These are phyloP conservation scores for Arabis alpina DNA, from an alignment of 345 rosid genomes.

Conservation along the genomic window DNA sequence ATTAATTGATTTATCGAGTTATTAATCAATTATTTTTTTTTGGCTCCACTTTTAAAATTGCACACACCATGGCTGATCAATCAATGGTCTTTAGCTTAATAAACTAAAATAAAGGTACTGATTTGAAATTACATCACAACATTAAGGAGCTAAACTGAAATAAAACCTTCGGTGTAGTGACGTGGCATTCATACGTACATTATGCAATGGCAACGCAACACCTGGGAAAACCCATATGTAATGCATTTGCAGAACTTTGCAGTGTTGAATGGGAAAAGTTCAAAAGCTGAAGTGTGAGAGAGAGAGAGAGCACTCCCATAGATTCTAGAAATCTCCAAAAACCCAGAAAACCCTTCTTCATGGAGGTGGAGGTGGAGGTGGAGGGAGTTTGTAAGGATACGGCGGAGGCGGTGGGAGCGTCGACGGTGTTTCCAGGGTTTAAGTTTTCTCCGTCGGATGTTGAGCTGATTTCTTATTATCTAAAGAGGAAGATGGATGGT, in stretches of 20 bases:
- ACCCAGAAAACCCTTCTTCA: background rate
- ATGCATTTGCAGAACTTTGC: background rate
- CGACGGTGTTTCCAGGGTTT: slow-evolving; percentile 80
- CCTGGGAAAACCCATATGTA: slow-evolving; percentile 11
- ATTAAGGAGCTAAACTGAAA: slow-evolving; percentile 9
- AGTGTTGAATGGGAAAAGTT: no score
- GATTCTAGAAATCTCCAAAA: background rate
- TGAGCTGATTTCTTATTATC: slow-evolving; percentile 75
- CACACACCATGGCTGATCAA: no score
- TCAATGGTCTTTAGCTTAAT: no score
- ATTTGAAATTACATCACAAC: background rate
- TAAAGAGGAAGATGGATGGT: slow-evolving; percentile 81
- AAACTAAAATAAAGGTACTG: background rate
- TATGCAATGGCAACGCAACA: slow-evolving; percentile 23
- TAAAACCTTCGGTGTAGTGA: slow-evolving; percentile 21
- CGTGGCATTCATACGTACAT: slow-evolving; percentile 17
- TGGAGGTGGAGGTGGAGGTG: slow-evolving; percentile 29
- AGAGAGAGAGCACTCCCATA: background rate
- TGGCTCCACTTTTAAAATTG: no score
- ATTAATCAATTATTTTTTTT: no score
- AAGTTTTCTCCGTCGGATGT: slow-evolving; percentile 82
- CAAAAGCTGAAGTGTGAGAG: background rate
- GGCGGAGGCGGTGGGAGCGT: slow-evolving; percentile 57
- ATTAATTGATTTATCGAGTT: no score
- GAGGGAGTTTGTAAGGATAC: slow-evolving; percentile 46